Evolutionary conservation across 108 stramenopile genomes (phyloP).

Genomic region (Nitzschia sp.): DNA sequence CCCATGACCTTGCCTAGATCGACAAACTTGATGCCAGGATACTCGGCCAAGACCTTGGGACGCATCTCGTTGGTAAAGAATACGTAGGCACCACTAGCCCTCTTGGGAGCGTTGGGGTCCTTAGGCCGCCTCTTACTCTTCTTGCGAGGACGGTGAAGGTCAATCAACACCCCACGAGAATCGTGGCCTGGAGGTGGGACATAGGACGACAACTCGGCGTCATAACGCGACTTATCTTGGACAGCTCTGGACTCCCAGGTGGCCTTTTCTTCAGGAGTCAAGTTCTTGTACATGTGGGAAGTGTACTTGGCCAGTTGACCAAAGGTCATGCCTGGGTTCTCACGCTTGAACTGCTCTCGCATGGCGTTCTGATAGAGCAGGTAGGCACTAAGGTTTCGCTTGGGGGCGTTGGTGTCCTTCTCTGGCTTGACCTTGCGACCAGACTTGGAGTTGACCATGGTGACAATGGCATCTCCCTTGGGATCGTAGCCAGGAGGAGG

Average conservation of each 20-base stretch:
- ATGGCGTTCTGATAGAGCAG: conserved; percentile 64
- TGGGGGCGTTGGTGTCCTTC: conserved; percentile 88
- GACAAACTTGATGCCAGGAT: conserved; percentile 88
- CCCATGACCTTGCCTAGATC: conserved; percentile 90
- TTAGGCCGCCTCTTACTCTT: conserved; percentile 65
- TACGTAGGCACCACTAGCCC: conserved; percentile 75
- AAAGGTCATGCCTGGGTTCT: conserved; percentile 80
- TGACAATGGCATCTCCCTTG: conserved; percentile 76
- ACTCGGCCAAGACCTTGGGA: conserved; percentile 75
- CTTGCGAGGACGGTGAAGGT: conserved; percentile 67
- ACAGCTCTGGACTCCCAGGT: conserved; percentile 75
- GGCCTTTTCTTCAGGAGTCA: conserved; percentile 77
- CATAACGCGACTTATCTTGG: conserved; percentile 82
- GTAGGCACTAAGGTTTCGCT: conserved; percentile 86
- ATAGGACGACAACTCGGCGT: conserved; percentile 73
- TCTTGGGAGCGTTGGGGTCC: conserved; percentile 77
- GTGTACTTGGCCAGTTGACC: conserved; percentile 90
- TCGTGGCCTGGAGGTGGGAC: conserved; percentile 82
- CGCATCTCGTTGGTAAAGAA: conserved; percentile 86
- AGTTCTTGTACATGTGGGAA: conserved; percentile 85
- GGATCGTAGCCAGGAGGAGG: conserved; percentile 79
- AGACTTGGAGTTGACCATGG: conserved; percentile 44
- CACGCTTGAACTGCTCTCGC: conserved; percentile 83
- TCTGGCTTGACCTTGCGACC: conserved; percentile 56
- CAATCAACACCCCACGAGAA: conserved; percentile 72